These are phyloP conservation scores for Elsinoe fawcettii DNA, from an alignment of 2,329 filamentous ascomycete species.

Conservation along the genomic window DNA sequence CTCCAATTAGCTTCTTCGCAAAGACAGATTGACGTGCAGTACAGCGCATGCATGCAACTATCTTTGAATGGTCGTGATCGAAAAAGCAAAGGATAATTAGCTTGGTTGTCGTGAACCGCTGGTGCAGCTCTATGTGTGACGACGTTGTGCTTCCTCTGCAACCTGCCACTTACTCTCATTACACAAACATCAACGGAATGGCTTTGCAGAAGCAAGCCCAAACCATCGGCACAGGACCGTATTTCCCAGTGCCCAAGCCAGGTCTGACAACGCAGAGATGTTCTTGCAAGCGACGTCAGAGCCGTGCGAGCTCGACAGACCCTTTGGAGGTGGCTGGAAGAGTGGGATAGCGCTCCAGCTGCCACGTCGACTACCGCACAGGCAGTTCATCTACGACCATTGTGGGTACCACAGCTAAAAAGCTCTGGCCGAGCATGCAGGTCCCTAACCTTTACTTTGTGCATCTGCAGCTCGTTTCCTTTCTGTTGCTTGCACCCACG, in stretches of 20 bases:
- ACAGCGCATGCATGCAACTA: not conserved
- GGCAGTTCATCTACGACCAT: not conserved
- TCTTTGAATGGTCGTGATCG: not conserved
- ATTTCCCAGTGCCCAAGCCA: not conserved
- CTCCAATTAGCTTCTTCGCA: too few relatives aligned
- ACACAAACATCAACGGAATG: not conserved
- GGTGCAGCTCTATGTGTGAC: conserved; percentile 2
- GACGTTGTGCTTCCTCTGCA: not conserved
- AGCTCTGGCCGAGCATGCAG: conserved; percentile 11
- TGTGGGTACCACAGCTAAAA: conserved; percentile 1
- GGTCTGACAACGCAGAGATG: not conserved
- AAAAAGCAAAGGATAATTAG: not conserved
- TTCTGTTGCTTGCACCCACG: not conserved
- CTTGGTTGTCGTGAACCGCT: not conserved
- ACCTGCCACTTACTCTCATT: not conserved
- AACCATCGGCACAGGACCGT: not conserved
- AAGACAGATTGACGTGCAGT: not conserved
- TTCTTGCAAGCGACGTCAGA: not conserved
- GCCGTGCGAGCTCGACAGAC: not conserved
- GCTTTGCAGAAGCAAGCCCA: not conserved
- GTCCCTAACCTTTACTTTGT: conserved; percentile 1
- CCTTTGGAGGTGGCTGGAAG: conserved; percentile 2
- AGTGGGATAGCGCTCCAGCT: not conserved
- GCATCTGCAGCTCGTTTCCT: not conserved
- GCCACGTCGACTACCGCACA: conserved; percentile 1